A percentile compares a stretch with the other conserved stretches of the same genome.
Conservation (phyloP, 1,139 yeast genomes). For the Nakaseomyces nivariensis region DNA sequence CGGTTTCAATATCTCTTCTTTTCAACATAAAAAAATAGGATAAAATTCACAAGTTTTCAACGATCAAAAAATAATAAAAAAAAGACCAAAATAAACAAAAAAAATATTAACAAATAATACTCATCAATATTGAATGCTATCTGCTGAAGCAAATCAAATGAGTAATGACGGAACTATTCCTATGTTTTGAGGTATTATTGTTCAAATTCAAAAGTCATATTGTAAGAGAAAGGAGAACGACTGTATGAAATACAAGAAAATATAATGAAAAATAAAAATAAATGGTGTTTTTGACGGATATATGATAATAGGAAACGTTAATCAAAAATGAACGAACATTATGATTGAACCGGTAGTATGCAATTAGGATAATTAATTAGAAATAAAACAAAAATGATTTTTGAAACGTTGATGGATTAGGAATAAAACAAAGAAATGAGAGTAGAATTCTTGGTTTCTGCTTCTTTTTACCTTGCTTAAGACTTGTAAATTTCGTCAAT, state of each 20-base stretch:
- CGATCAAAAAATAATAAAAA: conserved; percentile 92
- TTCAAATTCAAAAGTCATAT: not conserved
- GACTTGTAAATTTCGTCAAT: conserved; percentile 47
- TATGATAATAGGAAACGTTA: not conserved
- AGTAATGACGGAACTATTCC: too few relatives aligned
- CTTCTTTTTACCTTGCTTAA: too few relatives aligned
- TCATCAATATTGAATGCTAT: too few relatives aligned
- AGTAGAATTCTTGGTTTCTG: not conserved
- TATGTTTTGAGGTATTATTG: not conserved
- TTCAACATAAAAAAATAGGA: conserved; percentile 86
- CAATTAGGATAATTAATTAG: not conserved
- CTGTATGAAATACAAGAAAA: not conserved
- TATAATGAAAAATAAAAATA: not conserved
- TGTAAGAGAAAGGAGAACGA: not conserved
- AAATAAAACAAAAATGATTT: not conserved
- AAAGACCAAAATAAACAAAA: conserved; percentile 30
- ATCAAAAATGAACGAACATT: not conserved
- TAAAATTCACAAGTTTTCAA: conserved; percentile 87
- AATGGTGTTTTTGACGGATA: not conserved
- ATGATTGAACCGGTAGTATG: not conserved
- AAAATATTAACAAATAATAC: not conserved
- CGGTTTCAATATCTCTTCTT: conserved; percentile 77
- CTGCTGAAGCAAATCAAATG: too few relatives aligned
- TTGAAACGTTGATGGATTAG: not conserved
- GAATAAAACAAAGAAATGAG: not conserved